Percentiles rank a stretch among this genome's conserved stretches.
Conservation (phyloP, 768 basidiomycete genomes). For the Cystofilobasidium macerans region DNA sequence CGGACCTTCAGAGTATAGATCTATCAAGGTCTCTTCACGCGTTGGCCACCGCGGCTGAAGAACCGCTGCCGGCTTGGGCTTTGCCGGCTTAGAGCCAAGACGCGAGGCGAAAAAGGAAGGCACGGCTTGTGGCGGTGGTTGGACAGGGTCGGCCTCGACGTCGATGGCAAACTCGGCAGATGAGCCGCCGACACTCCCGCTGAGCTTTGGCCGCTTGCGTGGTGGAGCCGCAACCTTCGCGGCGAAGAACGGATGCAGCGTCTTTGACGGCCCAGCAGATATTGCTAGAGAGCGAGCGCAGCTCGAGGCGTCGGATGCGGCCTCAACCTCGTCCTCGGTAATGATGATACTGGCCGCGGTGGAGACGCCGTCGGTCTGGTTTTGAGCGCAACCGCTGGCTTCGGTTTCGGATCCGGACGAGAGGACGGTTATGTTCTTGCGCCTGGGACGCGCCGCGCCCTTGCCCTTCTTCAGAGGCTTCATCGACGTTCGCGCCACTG, state of each 20-base stretch:
- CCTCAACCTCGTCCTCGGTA: constrained; percentile 3
- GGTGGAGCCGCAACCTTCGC: background rate
- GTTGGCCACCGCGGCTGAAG: background rate
- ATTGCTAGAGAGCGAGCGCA: background rate
- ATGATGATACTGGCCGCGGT: constrained; percentile 1
- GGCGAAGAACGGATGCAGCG: constrained; percentile 19
- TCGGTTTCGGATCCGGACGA: background rate
- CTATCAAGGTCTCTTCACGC: background rate
- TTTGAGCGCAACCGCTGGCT: too few relatives aligned
- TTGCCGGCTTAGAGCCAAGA: background rate
- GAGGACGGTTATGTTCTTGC: background rate
- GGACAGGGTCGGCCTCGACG: background rate
- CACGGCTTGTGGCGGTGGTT: background rate
- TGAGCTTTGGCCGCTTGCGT: background rate
- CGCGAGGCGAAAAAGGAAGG: background rate
- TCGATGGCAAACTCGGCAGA: background rate
- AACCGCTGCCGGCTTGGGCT: background rate
- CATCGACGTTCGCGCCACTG: too few relatives aligned
- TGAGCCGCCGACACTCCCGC: background rate
- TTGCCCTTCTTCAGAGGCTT: background rate
- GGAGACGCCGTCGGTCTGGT: background rate
- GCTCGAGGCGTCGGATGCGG: too few relatives aligned
- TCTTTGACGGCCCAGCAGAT: background rate
- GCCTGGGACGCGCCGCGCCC: background rate
- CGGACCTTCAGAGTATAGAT: background rate